phyloP scores from a whole-genome alignment of 805 yeast species.

The Saccharomyces cerevisiae region DNA sequence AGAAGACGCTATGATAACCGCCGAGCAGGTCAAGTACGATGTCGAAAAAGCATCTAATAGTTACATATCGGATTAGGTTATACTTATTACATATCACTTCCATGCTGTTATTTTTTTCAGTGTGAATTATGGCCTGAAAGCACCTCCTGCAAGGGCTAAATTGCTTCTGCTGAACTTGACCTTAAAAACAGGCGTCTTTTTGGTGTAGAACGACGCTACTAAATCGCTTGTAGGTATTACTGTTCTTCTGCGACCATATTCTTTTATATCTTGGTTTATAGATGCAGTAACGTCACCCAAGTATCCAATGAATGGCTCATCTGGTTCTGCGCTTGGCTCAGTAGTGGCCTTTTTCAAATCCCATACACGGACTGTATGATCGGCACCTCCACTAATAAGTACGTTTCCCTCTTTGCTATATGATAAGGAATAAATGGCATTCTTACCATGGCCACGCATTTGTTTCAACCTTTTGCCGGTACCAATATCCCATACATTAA shows the following conservation, averaged over 20 bases:
- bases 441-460: slow-evolving; percentile 91
- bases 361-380: slow-evolving; percentile 91
- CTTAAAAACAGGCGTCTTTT: slow-evolving; percentile 86
- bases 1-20: not conserved
- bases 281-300: slow-evolving; percentile 29
- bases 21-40: not conserved
- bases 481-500: slow-evolving; percentile 90
- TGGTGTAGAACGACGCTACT: slow-evolving; percentile 88
- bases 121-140: slow-evolving; percentile 42
- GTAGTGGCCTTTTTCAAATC: slow-evolving; percentile 79
- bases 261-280: slow-evolving; percentile 35
- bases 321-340: slow-evolving; percentile 74
- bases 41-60: not conserved
- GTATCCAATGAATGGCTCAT: slow-evolving; percentile 43
- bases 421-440: slow-evolving; percentile 73
- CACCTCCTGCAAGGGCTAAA: slow-evolving; percentile 88
- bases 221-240: slow-evolving; percentile 82
- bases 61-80: not conserved
- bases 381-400: slow-evolving; percentile 86
- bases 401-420: slow-evolving; percentile 85
- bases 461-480: slow-evolving; percentile 80
- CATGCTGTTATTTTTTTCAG: not conserved
- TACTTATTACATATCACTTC: not conserved
- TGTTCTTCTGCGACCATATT: slow-evolving; percentile 51
- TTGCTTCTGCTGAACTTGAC: slow-evolving; percentile 89